Evolutionary conservation across 495 filamentous ascomycete species (phyloP).

Genomic region (Platismatia glauca): DNA sequence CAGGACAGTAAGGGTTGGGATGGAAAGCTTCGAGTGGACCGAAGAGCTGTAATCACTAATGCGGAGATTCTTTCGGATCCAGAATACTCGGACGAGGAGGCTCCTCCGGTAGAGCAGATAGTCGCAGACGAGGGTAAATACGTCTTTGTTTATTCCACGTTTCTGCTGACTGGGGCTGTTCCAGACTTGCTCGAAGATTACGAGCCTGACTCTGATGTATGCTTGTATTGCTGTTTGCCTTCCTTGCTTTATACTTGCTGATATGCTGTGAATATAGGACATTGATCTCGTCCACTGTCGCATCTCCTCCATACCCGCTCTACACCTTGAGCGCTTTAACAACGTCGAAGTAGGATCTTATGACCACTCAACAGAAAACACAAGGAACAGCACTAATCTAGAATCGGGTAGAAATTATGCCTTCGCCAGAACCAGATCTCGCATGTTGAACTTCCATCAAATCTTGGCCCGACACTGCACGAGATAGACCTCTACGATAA

Average conservation of each 20-base stretch:
- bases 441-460: slow-evolving; percentile 60
- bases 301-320: slow-evolving; percentile 66
- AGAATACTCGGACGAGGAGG: slow-evolving; percentile 78
- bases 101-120: slow-evolving; percentile 65
- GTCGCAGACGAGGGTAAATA: slow-evolving; percentile 68
- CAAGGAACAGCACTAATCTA: neutral
- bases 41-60: slow-evolving; percentile 55
- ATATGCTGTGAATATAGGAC: slow-evolving; percentile 42
- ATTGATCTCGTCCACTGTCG: slow-evolving; percentile 85
- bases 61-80: slow-evolving; percentile 72
- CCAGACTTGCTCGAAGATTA: slow-evolving; percentile 60
- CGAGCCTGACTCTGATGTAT: slow-evolving; percentile 49
- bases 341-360: slow-evolving; percentile 49
- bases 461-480: slow-evolving; percentile 52
- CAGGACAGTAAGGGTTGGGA: slow-evolving; percentile 81
- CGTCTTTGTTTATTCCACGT: slow-evolving; percentile 3
- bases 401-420: slow-evolving; percentile 57
- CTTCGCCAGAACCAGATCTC: slow-evolving; percentile 89
- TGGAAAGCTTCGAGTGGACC: slow-evolving; percentile 73
- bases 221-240: neutral
- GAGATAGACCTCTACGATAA: slow-evolving; percentile 98
- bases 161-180: slow-evolving; percentile 7
- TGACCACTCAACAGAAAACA: neutral
- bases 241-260: slow-evolving; percentile 13
- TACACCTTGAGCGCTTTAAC: slow-evolving; percentile 73